Evolutionary conservation across 345 rosid genomes (phyloP).

Genomic region (Populus nigra): DNA sequence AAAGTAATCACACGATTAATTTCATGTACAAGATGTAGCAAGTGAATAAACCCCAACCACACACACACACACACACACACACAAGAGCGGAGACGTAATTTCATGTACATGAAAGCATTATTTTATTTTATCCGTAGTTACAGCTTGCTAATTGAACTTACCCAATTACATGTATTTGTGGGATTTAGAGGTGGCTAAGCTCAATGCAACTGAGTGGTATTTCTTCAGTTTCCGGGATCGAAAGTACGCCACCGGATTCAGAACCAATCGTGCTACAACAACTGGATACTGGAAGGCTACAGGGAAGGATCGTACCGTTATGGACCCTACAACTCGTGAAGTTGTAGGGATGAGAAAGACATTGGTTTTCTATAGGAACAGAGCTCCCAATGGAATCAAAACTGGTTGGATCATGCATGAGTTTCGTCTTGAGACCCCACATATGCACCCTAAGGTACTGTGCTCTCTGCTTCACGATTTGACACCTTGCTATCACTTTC

Average conservation of each 20-base stretch:
- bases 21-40: not conserved
- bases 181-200: conserved; percentile 76
- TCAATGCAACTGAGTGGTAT: conserved; percentile 91
- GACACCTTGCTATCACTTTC: not conserved
- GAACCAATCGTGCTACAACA: conserved; percentile 80
- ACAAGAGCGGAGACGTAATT: conserved; percentile 2
- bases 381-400: conserved; percentile 96
- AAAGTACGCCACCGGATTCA: conserved; percentile 87
- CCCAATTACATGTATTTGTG: not conserved
- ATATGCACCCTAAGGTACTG: conserved; percentile 85
- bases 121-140: not conserved
- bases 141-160: not conserved
- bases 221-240: conserved; percentile 96
- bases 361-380: conserved; percentile 74
- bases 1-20: too few relatives aligned
- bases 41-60: not conserved
- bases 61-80: not conserved
- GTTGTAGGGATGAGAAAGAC: conserved; percentile 98
- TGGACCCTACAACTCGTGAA: conserved; percentile 56
- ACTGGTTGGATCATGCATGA: conserved; percentile 99
- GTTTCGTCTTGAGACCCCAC: conserved; percentile 88
- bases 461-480: not conserved
- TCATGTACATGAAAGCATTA: conserved; percentile 20
- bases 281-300: conserved; percentile 99
- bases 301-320: conserved; percentile 86